These are phyloP conservation scores for Fusarium foetens DNA, from an alignment of 2,329 filamentous ascomycete species.

Conservation along the genomic window DNA sequence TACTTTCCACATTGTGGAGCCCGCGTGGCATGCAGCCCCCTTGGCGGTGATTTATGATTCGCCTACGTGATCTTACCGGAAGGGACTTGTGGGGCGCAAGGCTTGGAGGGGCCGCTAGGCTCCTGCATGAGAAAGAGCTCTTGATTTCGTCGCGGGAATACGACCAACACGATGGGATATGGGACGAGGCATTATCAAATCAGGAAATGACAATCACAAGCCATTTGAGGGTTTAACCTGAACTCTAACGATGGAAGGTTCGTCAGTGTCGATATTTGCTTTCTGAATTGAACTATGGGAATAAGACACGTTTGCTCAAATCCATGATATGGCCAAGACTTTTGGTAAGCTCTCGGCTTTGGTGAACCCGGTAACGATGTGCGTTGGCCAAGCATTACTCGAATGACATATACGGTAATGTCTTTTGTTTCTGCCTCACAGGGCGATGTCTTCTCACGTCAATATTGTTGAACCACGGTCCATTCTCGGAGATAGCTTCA, in stretches of 20 bases:
- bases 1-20: constrained; percentile 18
- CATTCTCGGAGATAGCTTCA: constrained; percentile 1
- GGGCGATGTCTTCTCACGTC: neutral
- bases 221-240: neutral
- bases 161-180: constrained; percentile 16
- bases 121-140: constrained; percentile 1
- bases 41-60: constrained; percentile 3
- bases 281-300: neutral
- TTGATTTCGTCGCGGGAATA: constrained; percentile 10
- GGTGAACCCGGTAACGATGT: constrained; percentile 21
- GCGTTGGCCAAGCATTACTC: constrained; percentile 15
- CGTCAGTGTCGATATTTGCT: neutral
- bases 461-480: neutral
- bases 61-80: neutral
- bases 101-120: constrained; percentile 29
- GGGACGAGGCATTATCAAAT: neutral
- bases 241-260: neutral
- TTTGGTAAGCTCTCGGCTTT: constrained; percentile 22
- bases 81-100: constrained; percentile 19
- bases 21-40: constrained; percentile 14
- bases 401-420: neutral
- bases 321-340: constrained; percentile 33
- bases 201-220: neutral
- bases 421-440: constrained; percentile 10
- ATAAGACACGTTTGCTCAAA: constrained; percentile 6